phyloP scores from a whole-genome alignment of 495 filamentous ascomycete species.

The Trichoderma erinaceum region DNA sequence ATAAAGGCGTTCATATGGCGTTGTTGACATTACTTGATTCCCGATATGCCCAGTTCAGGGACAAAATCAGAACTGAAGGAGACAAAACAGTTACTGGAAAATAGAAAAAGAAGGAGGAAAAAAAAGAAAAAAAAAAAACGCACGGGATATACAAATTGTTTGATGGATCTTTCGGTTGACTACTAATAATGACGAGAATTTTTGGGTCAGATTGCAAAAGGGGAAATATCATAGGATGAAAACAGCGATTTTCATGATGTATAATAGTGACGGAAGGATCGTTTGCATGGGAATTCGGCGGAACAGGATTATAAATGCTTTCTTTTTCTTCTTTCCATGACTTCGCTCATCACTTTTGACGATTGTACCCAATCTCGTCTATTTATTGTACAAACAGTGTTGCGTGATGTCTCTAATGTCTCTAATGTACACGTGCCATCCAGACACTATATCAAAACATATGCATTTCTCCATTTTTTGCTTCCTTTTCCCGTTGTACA shows the following conservation, averaged over 20 bases:
- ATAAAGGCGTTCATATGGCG: neutral
- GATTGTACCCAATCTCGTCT: neutral
- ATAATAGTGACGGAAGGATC: conserved; percentile 8
- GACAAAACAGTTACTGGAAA: too few species aligned
- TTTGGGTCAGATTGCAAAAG: neutral
- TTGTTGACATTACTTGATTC: neutral
- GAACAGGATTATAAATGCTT: neutral
- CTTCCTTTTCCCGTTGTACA: neutral
- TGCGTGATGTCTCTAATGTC: neutral
- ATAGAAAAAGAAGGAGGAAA: too few species aligned
- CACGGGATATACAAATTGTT: conserved; percentile 13
- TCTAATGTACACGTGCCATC: conserved; percentile 5
- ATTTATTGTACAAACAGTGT: conserved; percentile 11
- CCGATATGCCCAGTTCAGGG: neutral
- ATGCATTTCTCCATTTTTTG: neutral
- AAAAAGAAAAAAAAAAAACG: neutral
- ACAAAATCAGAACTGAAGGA: too few species aligned
- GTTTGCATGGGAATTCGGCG: neutral
- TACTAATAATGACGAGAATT: neutral
- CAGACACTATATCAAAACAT: neutral
- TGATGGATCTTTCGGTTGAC: neutral
- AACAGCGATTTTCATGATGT: neutral
- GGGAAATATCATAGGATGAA: neutral
- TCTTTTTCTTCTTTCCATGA: neutral
- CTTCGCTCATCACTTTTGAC: neutral